Evolutionary conservation across 2,329 filamentous ascomycete species (phyloP), one percentile per base, ranked within the genome.

Genomic region (Fusarium sp.): DNA sequence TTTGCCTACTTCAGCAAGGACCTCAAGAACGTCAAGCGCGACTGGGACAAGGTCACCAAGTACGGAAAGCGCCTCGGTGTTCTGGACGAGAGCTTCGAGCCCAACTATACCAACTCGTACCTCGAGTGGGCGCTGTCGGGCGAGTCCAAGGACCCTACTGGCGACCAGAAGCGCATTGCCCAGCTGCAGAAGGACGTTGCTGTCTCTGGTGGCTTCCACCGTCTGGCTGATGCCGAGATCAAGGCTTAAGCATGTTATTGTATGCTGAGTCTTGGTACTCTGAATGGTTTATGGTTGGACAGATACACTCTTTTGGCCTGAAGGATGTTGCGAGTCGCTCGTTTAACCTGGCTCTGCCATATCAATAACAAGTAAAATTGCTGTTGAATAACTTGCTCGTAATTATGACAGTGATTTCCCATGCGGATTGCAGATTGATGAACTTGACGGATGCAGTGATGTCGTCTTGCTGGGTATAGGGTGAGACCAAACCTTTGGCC

Each of bases 1-100:
- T 94, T 89, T 74, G 91, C 92, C 18, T 94, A 94, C 84, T 92
- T 94, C 79, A 92, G 89, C 62, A 86, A 86, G 69, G 91, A 94
- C 71, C 77, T 94, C 70, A 91, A 92, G 87, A 94, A 94, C 71
- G 92, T 94, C 7, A 72, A 80, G 56, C 88, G 92, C 50, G 92
- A 94, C 82, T 94, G 92, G 92, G 80, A 85, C 62, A 94, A 94
- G 85, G 92, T 94, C 11, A 94, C 92, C 47, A 86, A 84, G 68
- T 94, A 94, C 76, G 92, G 92, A 34, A 93, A 94, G 85, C 85
- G 92, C 4, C 84, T 94, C 3, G 90, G 88, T 4, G 90, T 94
- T 27, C 77, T 94, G 62, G 84, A 87, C n/a, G 83, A 84, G 15
- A 78, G 76, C 70, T 94, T 94, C 75, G 78, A 82, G 76, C 88